These are phyloP conservation scores for Fusarium transvaalense DNA, from an alignment of 2,329 filamentous ascomycete species.

Conservation along the genomic window DNA sequence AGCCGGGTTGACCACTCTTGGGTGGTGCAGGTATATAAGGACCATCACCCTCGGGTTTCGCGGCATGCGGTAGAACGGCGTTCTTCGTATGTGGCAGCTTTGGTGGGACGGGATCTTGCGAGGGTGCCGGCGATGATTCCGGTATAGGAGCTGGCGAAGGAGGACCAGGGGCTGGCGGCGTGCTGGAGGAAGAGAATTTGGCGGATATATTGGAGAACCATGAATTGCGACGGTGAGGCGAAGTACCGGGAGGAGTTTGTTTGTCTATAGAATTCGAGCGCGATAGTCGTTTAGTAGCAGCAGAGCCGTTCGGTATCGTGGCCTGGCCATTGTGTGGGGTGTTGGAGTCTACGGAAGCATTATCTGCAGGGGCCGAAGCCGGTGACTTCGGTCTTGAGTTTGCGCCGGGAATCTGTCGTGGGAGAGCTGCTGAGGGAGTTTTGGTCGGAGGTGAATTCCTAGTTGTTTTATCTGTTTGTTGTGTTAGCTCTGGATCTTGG, in stretches of 20 bases:
- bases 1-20: constrained; percentile 74
- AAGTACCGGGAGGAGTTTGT: constrained; percentile 49
- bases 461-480: constrained; percentile 48
- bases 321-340: constrained; percentile 41
- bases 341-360: constrained; percentile 37
- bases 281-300: constrained; percentile 45
- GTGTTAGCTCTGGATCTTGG: constrained; percentile 22
- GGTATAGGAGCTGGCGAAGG: constrained; percentile 50
- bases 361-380: constrained; percentile 43
- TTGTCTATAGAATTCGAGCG: constrained; percentile 56
- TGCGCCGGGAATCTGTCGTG: constrained; percentile 51
- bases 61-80: constrained; percentile 69
- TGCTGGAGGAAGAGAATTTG: constrained; percentile 79
- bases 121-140: constrained; percentile 38
- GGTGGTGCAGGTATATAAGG: constrained; percentile 83
- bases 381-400: constrained; percentile 48
- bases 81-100: constrained; percentile 66
- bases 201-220: constrained; percentile 96
- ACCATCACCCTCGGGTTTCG: constrained; percentile 68
- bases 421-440: constrained; percentile 48
- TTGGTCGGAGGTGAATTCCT: constrained; percentile 49
- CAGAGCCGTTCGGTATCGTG: constrained; percentile 45
- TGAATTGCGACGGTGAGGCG: constrained; percentile 73
- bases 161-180: constrained; percentile 49
- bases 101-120: constrained; percentile 60